These are phyloP conservation scores for Aureobasidium sp. DNA, from an alignment of 2,329 filamentous ascomycete genomes.

Conservation along the genomic window DNA sequence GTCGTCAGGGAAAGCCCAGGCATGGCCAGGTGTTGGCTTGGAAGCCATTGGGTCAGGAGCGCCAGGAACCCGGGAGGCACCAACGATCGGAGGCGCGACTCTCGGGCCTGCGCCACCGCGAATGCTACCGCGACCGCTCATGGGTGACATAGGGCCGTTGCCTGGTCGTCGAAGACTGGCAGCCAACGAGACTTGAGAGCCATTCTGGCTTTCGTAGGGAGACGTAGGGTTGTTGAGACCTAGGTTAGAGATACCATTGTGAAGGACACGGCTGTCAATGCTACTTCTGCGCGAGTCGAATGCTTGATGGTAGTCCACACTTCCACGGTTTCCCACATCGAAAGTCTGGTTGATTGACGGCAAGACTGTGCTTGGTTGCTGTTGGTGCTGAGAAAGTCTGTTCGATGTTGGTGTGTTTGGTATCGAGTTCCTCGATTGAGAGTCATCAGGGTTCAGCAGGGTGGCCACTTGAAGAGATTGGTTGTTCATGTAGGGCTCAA, in stretches of 20 bases:
- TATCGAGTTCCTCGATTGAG: constrained; percentile 33
- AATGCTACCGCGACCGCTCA: constrained; percentile 27
- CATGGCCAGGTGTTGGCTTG: constrained; percentile 71
- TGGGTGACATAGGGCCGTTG: constrained; percentile 38
- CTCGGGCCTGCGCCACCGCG: constrained; percentile 41
- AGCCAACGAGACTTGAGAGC: constrained; percentile 66
- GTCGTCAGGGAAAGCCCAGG: constrained; percentile 70
- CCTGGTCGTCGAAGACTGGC: constrained; percentile 53
- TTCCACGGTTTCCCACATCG: constrained; percentile 21
- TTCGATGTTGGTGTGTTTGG: constrained; percentile 36
- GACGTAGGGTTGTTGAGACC: constrained; percentile 50
- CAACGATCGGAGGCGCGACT: constrained; percentile 68
- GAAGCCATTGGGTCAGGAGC: constrained; percentile 56
- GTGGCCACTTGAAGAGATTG: constrained; percentile 40
- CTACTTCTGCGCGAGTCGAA: constrained; percentile 62
- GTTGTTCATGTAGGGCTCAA: constrained; percentile 19
- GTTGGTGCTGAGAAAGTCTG: constrained; percentile 22
- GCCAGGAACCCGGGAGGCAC: constrained; percentile 53
- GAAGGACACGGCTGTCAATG: constrained; percentile 64
- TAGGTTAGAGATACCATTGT: constrained; percentile 61
- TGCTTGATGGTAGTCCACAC: constrained; percentile 38
- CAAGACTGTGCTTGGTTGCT: constrained; percentile 28
- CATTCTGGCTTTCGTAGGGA: constrained; percentile 68
- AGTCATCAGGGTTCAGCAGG: constrained; percentile 42
- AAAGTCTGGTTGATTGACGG: constrained; percentile 51